phyloP scores from a whole-genome alignment of 768 basidiomycete species.

The Hirschioporus abietinus region DNA sequence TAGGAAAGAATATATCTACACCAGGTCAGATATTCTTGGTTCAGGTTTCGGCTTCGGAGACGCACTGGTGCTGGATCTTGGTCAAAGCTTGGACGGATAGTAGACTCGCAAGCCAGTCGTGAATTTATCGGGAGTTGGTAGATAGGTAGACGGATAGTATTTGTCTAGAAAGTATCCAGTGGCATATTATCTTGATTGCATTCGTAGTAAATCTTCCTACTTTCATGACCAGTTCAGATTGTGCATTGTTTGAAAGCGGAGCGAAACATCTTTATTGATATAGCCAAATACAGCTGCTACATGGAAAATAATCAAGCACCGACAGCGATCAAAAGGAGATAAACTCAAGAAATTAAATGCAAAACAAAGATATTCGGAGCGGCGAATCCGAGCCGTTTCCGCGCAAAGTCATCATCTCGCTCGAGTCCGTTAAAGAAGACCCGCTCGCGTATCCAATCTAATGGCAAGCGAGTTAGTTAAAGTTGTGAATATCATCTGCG shows the following conservation, averaged over 20 bases:
- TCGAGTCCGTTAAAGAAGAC: slow-evolving; percentile 62
- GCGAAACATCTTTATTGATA: not conserved
- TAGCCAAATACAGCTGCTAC: not conserved
- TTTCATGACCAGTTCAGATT: too few species aligned
- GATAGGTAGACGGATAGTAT: too few species aligned
- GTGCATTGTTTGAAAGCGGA: not conserved
- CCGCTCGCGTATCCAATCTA: slow-evolving; percentile 76
- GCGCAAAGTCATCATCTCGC: slow-evolving; percentile 55
- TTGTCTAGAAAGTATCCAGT: too few species aligned
- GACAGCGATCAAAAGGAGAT: not conserved
- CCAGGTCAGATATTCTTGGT: too few species aligned
- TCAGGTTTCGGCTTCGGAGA: too few species aligned
- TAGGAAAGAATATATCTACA: too few species aligned
- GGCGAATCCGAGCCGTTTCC: slow-evolving; percentile 61
- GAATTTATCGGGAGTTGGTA: too few species aligned
- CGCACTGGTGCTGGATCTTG: too few species aligned
- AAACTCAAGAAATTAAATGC: not conserved
- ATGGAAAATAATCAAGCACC: not conserved
- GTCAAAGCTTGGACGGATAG: too few species aligned
- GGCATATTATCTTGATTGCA: too few species aligned
- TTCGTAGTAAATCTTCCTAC: too few species aligned
- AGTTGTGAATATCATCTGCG: not conserved
- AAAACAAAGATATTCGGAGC: slow-evolving; percentile 66
- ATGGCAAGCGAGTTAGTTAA: not conserved
- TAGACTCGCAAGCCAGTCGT: too few species aligned